Evolutionary conservation across 129 eudicot species (phyloP), one percentile per base, ranked within the genome.

Genomic region (Arctium lappa): DNA sequence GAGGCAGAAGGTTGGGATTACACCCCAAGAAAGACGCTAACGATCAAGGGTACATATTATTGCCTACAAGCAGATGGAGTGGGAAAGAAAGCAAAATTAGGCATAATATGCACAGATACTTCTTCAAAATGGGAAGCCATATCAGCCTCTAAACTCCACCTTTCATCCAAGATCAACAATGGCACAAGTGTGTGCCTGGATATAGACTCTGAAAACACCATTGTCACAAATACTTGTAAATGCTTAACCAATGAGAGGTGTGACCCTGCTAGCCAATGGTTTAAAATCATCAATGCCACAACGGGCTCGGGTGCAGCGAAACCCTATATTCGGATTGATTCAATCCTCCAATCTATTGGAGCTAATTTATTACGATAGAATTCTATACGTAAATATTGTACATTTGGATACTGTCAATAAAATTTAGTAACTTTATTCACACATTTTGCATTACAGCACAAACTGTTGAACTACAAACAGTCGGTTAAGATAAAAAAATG

Each of bases 231-330:
- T 66, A 83, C 37, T 16, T 95, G 99, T 85, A 93, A 88, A 75
- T 96, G 99, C 69, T 65, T 90, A 88, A 88, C 80, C 37, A 82
- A 60, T 73, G 88, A 86, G 66, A 89, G 74, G 56, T 93, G 99
- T 40, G 98, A 96, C 76, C 99, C 99, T 40, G 92, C 81, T 46
- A 96, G 91, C 69, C 98, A 93, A 71, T 96, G 99, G 98, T 96
- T 96, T 88, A 93, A 91, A 71, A 83, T 91, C 78, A 87, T 93
- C 32, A 86, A 91, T 62, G 83, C 86, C 88, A 89, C 92, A n/a
- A 81, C 81, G n/a, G 56, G 62, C 5, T 69, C 29, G 22, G 83
- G 72, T 84, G 36, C 80, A 73, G 22, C 81, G 7, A 50, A 27
- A 44, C 12, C 62, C 30, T 79, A 73, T 46, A 27, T 73, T 44